Evolutionary conservation across 1,284 basidiomycete species (phyloP).

Genomic region (Exobasidium rhododendri): DNA sequence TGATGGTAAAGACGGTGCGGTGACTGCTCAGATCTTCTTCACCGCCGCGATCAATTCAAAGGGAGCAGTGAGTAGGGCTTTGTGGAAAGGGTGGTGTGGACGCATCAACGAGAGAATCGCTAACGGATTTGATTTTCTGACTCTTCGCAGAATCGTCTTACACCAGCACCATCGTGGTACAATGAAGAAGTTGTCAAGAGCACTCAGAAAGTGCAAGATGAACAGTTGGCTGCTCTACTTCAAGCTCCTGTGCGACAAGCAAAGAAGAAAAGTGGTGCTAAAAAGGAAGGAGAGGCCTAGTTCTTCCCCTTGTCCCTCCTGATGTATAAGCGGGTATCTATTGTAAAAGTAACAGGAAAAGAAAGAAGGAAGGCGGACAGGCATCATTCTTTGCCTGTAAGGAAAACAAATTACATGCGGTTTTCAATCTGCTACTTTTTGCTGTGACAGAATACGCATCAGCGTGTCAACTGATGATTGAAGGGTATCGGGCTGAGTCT

Average conservation of each 20-base stretch:
- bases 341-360: constrained; percentile 1
- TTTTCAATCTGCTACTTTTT: too few species aligned
- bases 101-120: neutral
- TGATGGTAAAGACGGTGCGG: constrained; percentile 36
- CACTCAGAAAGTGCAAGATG: constrained; percentile 56
- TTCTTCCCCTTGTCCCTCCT: neutral
- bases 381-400: neutral
- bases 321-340: neutral
- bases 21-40: constrained; percentile 83
- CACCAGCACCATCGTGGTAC: constrained; percentile 85
- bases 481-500: neutral
- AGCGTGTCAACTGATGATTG: neutral
- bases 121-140: neutral
- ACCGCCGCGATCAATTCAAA: constrained; percentile 82
- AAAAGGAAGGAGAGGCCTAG: constrained; percentile 3
- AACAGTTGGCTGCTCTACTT: constrained; percentile 23
- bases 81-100: neutral
- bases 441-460: neutral
- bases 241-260: constrained; percentile 4
- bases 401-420: too few species aligned
- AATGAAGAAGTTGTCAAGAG: constrained; percentile 86
- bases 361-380: neutral
- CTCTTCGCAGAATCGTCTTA: constrained; percentile 63
- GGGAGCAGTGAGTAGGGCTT: constrained; percentile 27
- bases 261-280: constrained; percentile 11